Percentiles rank a stretch among this genome's conserved stretches.
Evolutionary conservation across 2,329 filamentous ascomycete genomes (phyloP).

Genomic region (Exophiala lecanii-corni): DNA sequence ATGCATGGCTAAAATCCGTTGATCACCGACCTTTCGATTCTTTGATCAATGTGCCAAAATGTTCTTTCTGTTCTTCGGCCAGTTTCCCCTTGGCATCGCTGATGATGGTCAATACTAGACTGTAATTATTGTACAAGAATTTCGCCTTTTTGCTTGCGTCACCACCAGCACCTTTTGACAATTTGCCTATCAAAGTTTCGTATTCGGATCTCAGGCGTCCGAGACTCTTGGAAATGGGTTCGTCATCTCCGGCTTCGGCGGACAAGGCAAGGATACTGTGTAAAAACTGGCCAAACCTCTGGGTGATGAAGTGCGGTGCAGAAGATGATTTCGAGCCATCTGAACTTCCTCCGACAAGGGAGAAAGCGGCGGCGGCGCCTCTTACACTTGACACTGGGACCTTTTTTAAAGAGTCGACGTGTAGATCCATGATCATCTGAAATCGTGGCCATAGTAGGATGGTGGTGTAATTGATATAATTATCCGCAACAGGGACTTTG

Average conservation of each 20-base stretch:
- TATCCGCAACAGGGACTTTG: constrained; percentile 81
- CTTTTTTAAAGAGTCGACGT: constrained; percentile 78
- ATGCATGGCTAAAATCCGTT: too few species aligned
- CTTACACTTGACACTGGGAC: constrained; percentile 44
- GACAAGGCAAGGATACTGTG: constrained; percentile 80
- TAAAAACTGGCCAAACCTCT: constrained; percentile 90
- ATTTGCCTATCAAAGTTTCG: constrained; percentile 73
- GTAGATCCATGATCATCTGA: constrained; percentile 87
- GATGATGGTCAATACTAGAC: constrained; percentile 87
- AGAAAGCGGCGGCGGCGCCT: constrained; percentile 46
- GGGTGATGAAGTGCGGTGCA: constrained; percentile 85
- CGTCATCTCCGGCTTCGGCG: constrained; percentile 87
- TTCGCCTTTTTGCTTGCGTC: constrained; percentile 78
- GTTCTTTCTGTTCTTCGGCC: constrained; percentile 65
- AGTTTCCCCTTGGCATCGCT: constrained; percentile 50
- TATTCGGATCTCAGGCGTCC: constrained; percentile 73
- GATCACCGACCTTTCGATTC: constrained; percentile 18
- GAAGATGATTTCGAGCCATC: constrained; percentile 62
- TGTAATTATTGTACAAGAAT: constrained; percentile 95
- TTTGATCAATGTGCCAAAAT: constrained; percentile 60
- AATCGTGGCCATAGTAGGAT: constrained; percentile 97
- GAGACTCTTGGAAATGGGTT: constrained; percentile 80
- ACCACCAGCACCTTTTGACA: constrained; percentile 64
- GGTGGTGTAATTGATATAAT: constrained; percentile 88
- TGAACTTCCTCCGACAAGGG: constrained; percentile 45